A percentile compares a stretch with the other conserved stretches of the same genome.
These are phyloP conservation scores for Agrocybe pediades DNA, from an alignment of 768 basidiomycete species.

Conservation along the genomic window DNA sequence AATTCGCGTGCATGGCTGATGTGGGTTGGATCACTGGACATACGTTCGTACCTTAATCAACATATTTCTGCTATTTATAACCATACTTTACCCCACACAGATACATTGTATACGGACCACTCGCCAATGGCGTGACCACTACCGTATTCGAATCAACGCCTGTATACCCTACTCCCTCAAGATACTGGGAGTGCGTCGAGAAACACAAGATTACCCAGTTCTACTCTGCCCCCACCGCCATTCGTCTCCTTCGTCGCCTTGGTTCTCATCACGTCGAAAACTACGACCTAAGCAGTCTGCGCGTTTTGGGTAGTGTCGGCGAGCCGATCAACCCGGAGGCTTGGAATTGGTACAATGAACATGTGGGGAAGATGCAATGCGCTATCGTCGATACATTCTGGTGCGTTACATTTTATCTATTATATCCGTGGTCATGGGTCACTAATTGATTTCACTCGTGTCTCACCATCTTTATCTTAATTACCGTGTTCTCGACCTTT, in stretches of 20 bases:
- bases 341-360: slow-evolving; percentile 98
- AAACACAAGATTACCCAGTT: slow-evolving; percentile 95
- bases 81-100: slow-evolving; percentile 28
- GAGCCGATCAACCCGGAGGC: slow-evolving; percentile 99
- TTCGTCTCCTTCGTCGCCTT: slow-evolving; percentile 79
- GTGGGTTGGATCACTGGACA: slow-evolving; percentile 99
- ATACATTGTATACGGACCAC: slow-evolving; percentile 95
- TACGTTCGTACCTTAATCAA: slow-evolving; percentile 46
- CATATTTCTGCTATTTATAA: slow-evolving; percentile 11
- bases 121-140: slow-evolving; percentile 81
- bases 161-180: slow-evolving; percentile 92
- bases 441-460: slow-evolving; percentile 4
- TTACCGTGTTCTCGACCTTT: neutral
- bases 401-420: slow-evolving; percentile 32
- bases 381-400: slow-evolving; percentile 95
- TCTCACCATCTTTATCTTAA: neutral
- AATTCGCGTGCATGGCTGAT: slow-evolving; percentile 98
- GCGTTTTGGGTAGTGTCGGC: slow-evolving; percentile 91
- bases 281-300: slow-evolving; percentile 79
- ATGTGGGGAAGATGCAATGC: slow-evolving; percentile 85
- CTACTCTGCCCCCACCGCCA: slow-evolving; percentile 94
- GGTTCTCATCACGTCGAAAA: slow-evolving; percentile 85
- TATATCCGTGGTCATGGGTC: slow-evolving; percentile 9
- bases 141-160: slow-evolving; percentile 96
- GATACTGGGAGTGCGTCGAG: slow-evolving; percentile 97